phyloP scores from a whole-genome alignment of 805 yeast species.

The Kuraishia cidri region DNA sequence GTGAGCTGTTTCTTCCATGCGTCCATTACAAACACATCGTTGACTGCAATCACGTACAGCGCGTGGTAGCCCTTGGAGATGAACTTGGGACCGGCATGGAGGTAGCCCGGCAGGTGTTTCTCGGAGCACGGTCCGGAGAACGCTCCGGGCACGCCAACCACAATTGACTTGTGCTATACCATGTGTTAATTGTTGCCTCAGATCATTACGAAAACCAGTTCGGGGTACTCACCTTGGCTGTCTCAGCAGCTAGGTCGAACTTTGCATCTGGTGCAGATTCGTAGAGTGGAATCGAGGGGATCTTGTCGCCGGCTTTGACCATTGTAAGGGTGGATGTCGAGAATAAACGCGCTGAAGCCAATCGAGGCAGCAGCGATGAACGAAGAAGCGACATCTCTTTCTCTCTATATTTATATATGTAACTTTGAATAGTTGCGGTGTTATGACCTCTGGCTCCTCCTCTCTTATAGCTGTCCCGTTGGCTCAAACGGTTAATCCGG shows the following conservation, averaged over 20 bases:
- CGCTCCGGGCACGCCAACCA: slow-evolving; percentile 67
- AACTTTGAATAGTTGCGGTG: no score
- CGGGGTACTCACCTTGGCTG: slow-evolving; percentile 7
- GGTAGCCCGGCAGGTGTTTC: slow-evolving; percentile 66
- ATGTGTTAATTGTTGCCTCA: background rate
- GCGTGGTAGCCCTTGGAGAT: slow-evolving; percentile 56
- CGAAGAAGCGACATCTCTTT: no score
- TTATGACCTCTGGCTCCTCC: no score
- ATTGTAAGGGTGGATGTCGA: no score
- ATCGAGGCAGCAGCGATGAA: no score
- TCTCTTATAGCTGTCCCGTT: no score
- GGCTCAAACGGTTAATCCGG: no score
- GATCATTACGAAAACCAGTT: background rate
- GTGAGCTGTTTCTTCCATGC: slow-evolving; percentile 61
- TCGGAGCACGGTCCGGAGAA: slow-evolving; percentile 76
- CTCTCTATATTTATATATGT: no score
- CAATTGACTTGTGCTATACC: slow-evolving; percentile 26
- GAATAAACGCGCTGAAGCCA: no score
- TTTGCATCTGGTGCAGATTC: no score
- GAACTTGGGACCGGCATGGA: slow-evolving; percentile 41
- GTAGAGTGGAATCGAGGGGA: no score
- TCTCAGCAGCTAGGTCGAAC: slow-evolving; percentile 12
- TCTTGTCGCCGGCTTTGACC: slow-evolving; percentile 6
- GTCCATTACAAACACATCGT: slow-evolving; percentile 78
- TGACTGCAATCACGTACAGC: slow-evolving; percentile 67